These are phyloP conservation scores for Cadophora sp. DNA, from an alignment of 2,329 filamentous ascomycete species.

Conservation along the genomic window DNA sequence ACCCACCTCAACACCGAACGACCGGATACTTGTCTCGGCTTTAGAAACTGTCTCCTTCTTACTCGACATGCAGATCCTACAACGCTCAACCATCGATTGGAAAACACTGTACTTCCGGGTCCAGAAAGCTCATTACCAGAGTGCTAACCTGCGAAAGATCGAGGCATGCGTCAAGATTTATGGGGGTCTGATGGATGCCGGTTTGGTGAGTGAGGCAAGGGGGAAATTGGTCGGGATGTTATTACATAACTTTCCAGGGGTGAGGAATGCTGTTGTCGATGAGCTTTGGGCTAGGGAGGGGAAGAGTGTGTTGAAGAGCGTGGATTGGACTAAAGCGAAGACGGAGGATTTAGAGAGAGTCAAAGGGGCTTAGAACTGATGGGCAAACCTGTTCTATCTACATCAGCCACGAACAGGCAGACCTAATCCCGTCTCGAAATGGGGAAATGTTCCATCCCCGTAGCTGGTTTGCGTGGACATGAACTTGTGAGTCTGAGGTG, in stretches of 20 bases:
- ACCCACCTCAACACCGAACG: conserved; percentile 51
- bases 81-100: conserved; percentile 45
- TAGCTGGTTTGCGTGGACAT: no score
- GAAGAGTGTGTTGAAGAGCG: conserved; percentile 50
- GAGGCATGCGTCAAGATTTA: conserved; percentile 84
- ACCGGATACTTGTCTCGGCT: conserved; percentile 76
- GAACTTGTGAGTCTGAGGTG: no score
- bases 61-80: conserved; percentile 65
- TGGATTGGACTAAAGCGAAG: conserved; percentile 55
- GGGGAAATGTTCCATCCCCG: no score
- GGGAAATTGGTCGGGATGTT: conserved; percentile 77
- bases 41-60: conserved; percentile 82
- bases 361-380: no score
- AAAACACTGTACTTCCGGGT: conserved; percentile 71
- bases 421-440: no score
- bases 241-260: conserved; percentile 81
- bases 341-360: conserved; percentile 8
- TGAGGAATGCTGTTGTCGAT: conserved; percentile 66
- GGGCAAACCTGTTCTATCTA: no score
- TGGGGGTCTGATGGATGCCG: conserved; percentile 66
- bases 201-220: conserved; percentile 61
- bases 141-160: conserved; percentile 81
- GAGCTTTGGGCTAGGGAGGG: conserved; percentile 57
- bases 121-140: conserved; percentile 84
- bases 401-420: no score